Evolutionary conservation across 768 basidiomycete genomes (phyloP).

Genomic region (Boletus rubroflammeus): DNA sequence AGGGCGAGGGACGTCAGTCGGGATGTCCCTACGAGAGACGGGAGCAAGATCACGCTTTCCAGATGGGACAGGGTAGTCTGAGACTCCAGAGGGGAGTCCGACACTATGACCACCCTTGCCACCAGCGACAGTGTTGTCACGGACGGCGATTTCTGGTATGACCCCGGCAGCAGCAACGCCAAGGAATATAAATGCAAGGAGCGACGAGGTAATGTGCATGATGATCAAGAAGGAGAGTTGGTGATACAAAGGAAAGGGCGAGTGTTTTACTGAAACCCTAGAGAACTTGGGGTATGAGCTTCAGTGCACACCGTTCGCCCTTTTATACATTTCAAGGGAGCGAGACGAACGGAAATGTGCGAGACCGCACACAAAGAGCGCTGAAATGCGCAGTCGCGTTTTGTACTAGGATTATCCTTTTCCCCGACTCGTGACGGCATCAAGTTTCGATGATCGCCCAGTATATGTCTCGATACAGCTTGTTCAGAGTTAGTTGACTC

Average conservation of each 20-base stretch:
- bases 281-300: not conserved
- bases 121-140: not conserved
- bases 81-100: not conserved
- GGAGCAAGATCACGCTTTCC: no score
- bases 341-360: not conserved
- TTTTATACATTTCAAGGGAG: not conserved
- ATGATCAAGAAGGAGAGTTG: not conserved
- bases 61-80: not conserved
- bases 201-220: constrained; percentile 5
- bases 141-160: not conserved
- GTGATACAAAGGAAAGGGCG: not conserved
- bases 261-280: not conserved
- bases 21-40: not conserved
- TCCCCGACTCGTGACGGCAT: not conserved
- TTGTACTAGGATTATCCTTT: not conserved
- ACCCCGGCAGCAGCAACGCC: not conserved
- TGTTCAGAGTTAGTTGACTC: no score
- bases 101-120: not conserved
- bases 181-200: constrained; percentile 1
- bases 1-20: not conserved
- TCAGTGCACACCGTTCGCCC: not conserved
- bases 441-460: no score
- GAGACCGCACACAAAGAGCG: not conserved
- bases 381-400: not conserved
- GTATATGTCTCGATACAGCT: not conserved